Evolutionary conservation across 2,329 filamentous ascomycete species (phyloP).

Genomic region (Pleomassaria siparia): DNA sequence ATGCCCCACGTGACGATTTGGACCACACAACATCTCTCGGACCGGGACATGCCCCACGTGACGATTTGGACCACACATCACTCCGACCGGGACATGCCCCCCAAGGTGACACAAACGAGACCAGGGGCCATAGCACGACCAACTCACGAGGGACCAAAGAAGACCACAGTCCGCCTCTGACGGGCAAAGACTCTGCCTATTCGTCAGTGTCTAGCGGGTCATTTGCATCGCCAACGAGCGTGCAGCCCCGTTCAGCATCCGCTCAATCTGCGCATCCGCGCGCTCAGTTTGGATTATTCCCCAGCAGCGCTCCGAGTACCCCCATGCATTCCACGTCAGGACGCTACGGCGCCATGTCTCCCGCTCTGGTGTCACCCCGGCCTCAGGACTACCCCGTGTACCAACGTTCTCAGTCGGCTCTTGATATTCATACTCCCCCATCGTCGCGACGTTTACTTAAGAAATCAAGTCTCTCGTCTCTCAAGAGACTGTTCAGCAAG

Average conservation of each 20-base stretch:
- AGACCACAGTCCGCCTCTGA: constrained; percentile 34
- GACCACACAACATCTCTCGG: constrained; percentile 19
- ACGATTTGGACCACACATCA: constrained; percentile 15
- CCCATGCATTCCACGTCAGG: constrained; percentile 36
- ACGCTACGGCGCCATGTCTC: constrained; percentile 28
- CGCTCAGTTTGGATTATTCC: constrained; percentile 39
- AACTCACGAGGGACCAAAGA: constrained; percentile 5
- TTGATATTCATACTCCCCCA: constrained; percentile 23
- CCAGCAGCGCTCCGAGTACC: constrained; percentile 33
- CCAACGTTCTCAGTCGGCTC: constrained; percentile 31
- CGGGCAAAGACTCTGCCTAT: constrained; percentile 43
- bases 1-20: constrained; percentile 18
- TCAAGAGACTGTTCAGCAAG: constrained; percentile 40
- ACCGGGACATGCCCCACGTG: constrained; percentile 17
- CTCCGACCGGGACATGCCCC: constrained; percentile 12
- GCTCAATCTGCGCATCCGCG: constrained; percentile 32
- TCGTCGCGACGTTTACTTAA: constrained; percentile 29
- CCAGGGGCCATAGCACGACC: constrained; percentile 5
- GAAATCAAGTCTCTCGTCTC: constrained; percentile 37
- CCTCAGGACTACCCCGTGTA: constrained; percentile 14
- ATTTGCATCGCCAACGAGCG: constrained; percentile 27
- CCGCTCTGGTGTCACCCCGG: constrained; percentile 19
- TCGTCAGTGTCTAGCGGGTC: constrained; percentile 41
- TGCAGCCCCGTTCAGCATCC: constrained; percentile 32
- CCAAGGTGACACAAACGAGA: constrained; percentile 14